Conservation (phyloP, 331 rosid genomes). For the Malus hybrid region DNA sequence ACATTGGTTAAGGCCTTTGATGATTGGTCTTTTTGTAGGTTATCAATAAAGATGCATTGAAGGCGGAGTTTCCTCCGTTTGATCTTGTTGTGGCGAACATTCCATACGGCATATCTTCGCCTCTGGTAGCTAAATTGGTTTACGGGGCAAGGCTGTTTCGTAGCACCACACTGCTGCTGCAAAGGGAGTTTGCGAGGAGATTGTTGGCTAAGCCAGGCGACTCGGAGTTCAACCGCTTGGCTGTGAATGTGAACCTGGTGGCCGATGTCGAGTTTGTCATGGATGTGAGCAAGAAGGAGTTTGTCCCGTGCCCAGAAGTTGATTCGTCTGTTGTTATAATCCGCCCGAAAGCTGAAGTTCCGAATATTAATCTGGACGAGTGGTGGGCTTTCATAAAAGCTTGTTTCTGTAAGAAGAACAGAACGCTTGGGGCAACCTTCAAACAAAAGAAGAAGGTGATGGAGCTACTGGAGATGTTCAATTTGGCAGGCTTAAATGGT, state of each 20-base stretch:
- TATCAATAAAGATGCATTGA: conserved; percentile 61
- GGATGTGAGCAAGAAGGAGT: conserved; percentile 89
- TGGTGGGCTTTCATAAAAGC: conserved; percentile 71
- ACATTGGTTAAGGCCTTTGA: conserved; percentile 2
- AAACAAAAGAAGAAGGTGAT: conserved; percentile 56
- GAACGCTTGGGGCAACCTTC: conserved; percentile 70
- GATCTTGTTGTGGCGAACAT: conserved; percentile 86
- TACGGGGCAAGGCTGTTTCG: conserved; percentile 45
- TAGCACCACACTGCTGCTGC: conserved; percentile 85
- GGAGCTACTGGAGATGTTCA: conserved; percentile 39
- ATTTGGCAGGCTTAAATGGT: background rate
- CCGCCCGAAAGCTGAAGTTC: conserved; percentile 52
- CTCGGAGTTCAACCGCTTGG: conserved; percentile 69
- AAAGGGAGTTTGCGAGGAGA: conserved; percentile 81
- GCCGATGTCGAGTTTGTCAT: conserved; percentile 72
- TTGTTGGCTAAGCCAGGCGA: conserved; percentile 71
- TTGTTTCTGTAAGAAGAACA: conserved; percentile 60
- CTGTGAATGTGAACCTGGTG: conserved; percentile 66
- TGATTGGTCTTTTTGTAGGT: conserved; percentile 41
- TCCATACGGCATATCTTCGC: conserved; percentile 77
- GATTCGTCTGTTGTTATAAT: conserved; percentile 78
- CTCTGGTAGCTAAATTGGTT: conserved; percentile 59
- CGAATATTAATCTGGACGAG: conserved; percentile 46
- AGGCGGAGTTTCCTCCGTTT: conserved; percentile 57
- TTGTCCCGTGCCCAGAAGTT: conserved; percentile 75